These are phyloP conservation scores for Trypanosoma grayi DNA, from an alignment of 208 protist species.

Conservation along the genomic window DNA sequence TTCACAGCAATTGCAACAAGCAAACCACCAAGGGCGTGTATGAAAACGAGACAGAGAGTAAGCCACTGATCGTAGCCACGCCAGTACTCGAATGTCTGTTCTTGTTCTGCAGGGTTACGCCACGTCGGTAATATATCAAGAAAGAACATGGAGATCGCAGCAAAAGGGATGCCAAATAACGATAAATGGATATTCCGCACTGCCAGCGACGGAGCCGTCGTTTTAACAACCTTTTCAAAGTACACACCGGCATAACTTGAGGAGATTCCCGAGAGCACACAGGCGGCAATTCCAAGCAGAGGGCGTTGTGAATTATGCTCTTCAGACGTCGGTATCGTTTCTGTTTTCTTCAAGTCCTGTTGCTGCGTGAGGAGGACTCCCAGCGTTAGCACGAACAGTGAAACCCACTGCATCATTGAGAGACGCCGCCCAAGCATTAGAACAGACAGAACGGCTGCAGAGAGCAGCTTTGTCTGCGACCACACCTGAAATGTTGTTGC, in stretches of 20 bases:
- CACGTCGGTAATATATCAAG: slow-evolving; percentile 54
- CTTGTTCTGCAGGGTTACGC: slow-evolving; percentile 17
- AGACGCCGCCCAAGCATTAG: slow-evolving; percentile 58
- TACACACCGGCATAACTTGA: slow-evolving; percentile 85
- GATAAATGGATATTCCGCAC: slow-evolving; percentile 84
- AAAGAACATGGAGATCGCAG: slow-evolving; percentile 52
- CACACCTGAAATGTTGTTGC: slow-evolving; percentile 73
- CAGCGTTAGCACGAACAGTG: slow-evolving; percentile 48
- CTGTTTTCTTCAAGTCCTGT: neutral
- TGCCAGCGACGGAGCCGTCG: slow-evolving; percentile 57
- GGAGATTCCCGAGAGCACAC: slow-evolving; percentile 56
- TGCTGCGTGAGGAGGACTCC: slow-evolving; percentile 62
- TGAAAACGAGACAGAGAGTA: slow-evolving; percentile 59
- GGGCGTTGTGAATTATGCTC: slow-evolving; percentile 1
- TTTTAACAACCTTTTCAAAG: slow-evolving; percentile 84
- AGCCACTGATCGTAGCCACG: slow-evolving; percentile 47
- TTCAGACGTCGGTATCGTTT: neutral
- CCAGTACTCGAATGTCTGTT: slow-evolving; percentile 59
- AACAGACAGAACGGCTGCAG: slow-evolving; percentile 68
- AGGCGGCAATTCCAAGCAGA: slow-evolving; percentile 50
- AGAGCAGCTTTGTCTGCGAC: slow-evolving; percentile 79
- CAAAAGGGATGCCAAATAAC: slow-evolving; percentile 68
- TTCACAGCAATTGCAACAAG: slow-evolving; percentile 78
- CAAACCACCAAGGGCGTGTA: slow-evolving; percentile 78
- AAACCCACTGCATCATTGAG: slow-evolving; percentile 58